Base-by-base conservation (phyloP, 1,284 basidiomycete genomes). In the Cystobasidium pallidum region DNA sequence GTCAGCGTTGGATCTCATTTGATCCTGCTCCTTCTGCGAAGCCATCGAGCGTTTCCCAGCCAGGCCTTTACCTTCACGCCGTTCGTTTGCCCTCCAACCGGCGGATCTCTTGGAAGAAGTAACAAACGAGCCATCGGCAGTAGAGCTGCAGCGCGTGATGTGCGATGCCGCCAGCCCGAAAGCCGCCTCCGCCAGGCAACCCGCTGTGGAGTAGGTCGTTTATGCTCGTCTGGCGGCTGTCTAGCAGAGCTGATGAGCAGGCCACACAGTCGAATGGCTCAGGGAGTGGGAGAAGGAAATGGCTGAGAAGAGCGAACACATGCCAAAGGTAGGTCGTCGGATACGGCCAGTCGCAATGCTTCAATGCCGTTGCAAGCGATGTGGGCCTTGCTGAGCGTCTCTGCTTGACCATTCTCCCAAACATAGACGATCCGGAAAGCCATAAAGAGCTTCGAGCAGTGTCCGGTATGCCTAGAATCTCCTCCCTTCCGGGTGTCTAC, bases 261-360 rank as follows among this genome's bases (percentile, higher is more conserved):
- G n/a, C 4, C 43, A 36, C 47, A 24, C 45, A 71, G 68, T 71
- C 47, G 26, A 19, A 54, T 71, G 68, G 68, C 68, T 71, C n/a
- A 41, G 52, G 36, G 68, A 71, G 39, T 71, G 68, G 68, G 34
- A 63, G 68, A 57, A 63, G 45, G 68, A 71, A 61, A 39, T 55
- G 45, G 30, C 45, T n/a, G 68, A 63, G 26, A 52, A 62, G 52
- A 41, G 39, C 10, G 59, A 63, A 39, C 24, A 71, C 32, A 61
- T 58, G 34, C 54, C 68, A 43, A 71, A 64, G 61, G 68, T 71
- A 30, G 15, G 47, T 13, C 19, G 19, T 19, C 17, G 11, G 10
- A 24, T 13, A 39, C 13, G 36, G 6, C 6, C 36, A 39, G 36
- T 13, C n/a, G n/a, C n/a, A n/a, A 39, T 39, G 36, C 36, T 39